A percentile compares a stretch with the other conserved stretches of the same genome.
Conservation (phyloP, 208 protist species). For the Crithidia sp. region DNA sequence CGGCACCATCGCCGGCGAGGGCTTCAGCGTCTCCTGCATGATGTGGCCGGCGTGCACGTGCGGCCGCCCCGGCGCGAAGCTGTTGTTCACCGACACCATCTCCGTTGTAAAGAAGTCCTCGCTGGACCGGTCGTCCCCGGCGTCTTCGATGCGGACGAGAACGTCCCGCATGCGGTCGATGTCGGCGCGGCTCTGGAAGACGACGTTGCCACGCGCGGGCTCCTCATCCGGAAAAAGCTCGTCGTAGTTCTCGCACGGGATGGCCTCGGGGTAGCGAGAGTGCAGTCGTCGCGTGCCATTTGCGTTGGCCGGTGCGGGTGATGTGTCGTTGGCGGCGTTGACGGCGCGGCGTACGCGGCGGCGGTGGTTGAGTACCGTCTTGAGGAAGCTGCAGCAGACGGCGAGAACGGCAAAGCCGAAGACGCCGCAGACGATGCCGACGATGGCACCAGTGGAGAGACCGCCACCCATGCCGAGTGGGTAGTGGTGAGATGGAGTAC, state of each 20-base stretch:
- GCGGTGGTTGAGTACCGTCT: constrained; percentile 7
- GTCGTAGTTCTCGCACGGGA: constrained; percentile 21
- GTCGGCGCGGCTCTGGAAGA: constrained; percentile 23
- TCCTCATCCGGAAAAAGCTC: constrained; percentile 13
- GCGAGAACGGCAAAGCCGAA: neutral
- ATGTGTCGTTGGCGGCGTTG: neutral
- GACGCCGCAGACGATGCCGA: constrained; percentile 10
- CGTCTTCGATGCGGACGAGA: constrained; percentile 16
- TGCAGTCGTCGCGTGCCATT: neutral
- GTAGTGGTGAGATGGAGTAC: neutral
- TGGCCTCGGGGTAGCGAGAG: constrained; percentile 2
- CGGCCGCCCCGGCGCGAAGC: neutral
- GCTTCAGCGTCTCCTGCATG: neutral
- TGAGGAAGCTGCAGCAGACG: constrained; percentile 4
- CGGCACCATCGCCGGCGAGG: neutral
- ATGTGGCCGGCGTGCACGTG: neutral
- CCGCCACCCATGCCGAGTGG: neutral
- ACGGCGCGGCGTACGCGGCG: constrained; percentile 7
- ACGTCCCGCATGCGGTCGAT: constrained; percentile 11
- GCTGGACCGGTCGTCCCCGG: constrained; percentile 5
- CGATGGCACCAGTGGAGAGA: constrained; percentile 9
- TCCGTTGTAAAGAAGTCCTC: constrained; percentile 8
- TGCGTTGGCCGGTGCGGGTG: neutral
- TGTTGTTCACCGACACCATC: constrained; percentile 15
- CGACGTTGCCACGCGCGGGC: constrained; percentile 21